Percentiles rank a stretch among this genome's conserved stretches.
phyloP scores from a whole-genome alignment of 345 rosid genomes.

The Eucalyptus cloeziana region DNA sequence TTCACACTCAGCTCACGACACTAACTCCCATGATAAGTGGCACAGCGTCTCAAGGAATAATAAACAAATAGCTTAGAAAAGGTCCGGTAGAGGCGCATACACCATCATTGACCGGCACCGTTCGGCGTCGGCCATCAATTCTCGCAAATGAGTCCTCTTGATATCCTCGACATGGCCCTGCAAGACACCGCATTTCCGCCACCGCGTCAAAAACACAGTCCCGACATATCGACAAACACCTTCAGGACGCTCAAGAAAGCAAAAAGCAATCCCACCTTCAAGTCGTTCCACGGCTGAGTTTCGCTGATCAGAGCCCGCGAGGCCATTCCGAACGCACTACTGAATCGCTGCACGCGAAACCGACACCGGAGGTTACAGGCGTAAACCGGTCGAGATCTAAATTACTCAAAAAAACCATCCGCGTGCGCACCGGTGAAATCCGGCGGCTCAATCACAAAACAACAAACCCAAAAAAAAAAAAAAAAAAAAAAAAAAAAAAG shows the following conservation, averaged over 20 bases:
- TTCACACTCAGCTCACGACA: neutral
- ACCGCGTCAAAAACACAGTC: neutral
- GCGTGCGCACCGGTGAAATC: neutral
- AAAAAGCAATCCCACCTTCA: slow-evolving; percentile 39
- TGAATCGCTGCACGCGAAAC: neutral
- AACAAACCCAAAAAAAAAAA: neutral
- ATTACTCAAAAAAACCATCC: neutral
- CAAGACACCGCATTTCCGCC: neutral
- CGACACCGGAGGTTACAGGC: neutral
- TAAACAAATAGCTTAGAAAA: neutral
- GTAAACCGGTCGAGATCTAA: neutral
- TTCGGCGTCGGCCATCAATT: slow-evolving; percentile 51
- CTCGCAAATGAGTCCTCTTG: slow-evolving; percentile 70
- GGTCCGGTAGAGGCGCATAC: slow-evolving; percentile 20
- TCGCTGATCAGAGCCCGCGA: slow-evolving; percentile 58
- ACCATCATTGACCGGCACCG: slow-evolving; percentile 71
- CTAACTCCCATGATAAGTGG: neutral
- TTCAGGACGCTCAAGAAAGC: neutral
- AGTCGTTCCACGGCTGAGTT: slow-evolving; percentile 69
- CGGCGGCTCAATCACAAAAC: neutral
- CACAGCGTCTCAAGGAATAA: neutral
- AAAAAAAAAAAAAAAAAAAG: fast-evolving
- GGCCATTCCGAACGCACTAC: slow-evolving; percentile 22
- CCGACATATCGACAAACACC: neutral
- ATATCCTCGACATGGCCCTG: slow-evolving; percentile 69